phyloP scores from a whole-genome alignment of 495 filamentous ascomycete genomes.

The Tetracladium marchalianum region DNA sequence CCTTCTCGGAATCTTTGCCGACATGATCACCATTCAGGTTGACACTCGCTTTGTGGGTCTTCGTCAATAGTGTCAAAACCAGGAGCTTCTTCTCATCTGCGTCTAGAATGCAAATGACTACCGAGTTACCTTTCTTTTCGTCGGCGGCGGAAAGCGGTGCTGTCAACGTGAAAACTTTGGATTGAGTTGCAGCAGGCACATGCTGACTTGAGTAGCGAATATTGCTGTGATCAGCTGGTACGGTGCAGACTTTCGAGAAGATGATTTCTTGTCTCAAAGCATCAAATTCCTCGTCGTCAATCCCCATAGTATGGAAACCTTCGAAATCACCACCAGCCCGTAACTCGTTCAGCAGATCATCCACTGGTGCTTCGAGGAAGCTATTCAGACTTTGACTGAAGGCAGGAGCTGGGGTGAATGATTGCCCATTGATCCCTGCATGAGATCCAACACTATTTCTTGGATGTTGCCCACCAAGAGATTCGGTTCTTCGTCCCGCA shows the following conservation, averaged over 20 bases:
- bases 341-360: slow-evolving; percentile 64
- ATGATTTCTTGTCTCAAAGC: slow-evolving; percentile 66
- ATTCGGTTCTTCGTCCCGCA: slow-evolving; percentile 52
- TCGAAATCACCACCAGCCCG: slow-evolving; percentile 48
- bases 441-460: slow-evolving; percentile 38
- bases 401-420: slow-evolving; percentile 13
- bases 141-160: slow-evolving; percentile 46
- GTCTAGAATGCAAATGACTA: slow-evolving; percentile 63
- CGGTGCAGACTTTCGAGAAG: slow-evolving; percentile 60
- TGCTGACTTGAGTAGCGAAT: slow-evolving; percentile 44
- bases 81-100: slow-evolving; percentile 53
- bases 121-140: slow-evolving; percentile 33
- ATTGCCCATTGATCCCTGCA: slow-evolving; percentile 9
- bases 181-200: slow-evolving; percentile 35
- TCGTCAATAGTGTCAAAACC: slow-evolving; percentile 50
- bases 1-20: slow-evolving; percentile 12
- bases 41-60: slow-evolving; percentile 20
- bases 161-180: slow-evolving; percentile 55
- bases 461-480: slow-evolving; percentile 58
- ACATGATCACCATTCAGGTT: slow-evolving; percentile 5
- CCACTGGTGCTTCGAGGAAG: slow-evolving; percentile 56
- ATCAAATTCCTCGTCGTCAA: slow-evolving; percentile 57
- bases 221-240: slow-evolving; percentile 52
- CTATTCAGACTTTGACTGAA: slow-evolving; percentile 33
- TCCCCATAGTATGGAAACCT: slow-evolving; percentile 58